Evolutionary conservation across 164 flowering plant species (phyloP).

Genomic region (Magnolia officinalis): DNA sequence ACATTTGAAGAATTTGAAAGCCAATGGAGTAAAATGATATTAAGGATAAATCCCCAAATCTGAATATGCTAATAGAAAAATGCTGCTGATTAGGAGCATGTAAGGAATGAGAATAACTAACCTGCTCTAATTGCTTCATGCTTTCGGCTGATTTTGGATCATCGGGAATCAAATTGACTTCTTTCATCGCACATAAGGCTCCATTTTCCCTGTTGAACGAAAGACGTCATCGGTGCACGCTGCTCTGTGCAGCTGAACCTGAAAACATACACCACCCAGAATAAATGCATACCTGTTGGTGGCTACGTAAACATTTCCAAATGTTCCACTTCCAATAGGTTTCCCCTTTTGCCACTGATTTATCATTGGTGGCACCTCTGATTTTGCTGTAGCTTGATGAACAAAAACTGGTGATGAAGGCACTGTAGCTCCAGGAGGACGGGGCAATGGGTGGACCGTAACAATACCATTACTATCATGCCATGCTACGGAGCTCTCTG

Average conservation of each 20-base stretch:
- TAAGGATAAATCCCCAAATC: background rate
- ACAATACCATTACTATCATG: slow-evolving; percentile 36
- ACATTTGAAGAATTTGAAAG: background rate
- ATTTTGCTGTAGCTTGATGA: slow-evolving; percentile 34
- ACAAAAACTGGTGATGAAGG: slow-evolving; percentile 31
- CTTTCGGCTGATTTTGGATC: slow-evolving; percentile 83
- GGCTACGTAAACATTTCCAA: slow-evolving; percentile 89
- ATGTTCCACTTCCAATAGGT: slow-evolving; percentile 95
- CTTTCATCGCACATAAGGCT: slow-evolving; percentile 96
- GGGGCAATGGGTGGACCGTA: slow-evolving; percentile 71
- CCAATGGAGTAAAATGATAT: background rate
- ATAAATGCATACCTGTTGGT: slow-evolving; percentile 53
- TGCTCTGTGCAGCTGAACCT: slow-evolving; percentile 1
- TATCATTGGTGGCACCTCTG: slow-evolving; percentile 37
- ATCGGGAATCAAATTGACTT: slow-evolving; percentile 75
- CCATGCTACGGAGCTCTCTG: slow-evolving; percentile 29
- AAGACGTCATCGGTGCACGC: background rate
- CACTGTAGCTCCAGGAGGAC: slow-evolving; percentile 62
- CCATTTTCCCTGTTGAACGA: slow-evolving; percentile 67
- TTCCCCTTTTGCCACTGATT: slow-evolving; percentile 83
- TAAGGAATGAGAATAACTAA: slow-evolving; percentile 11
- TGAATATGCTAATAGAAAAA: background rate
- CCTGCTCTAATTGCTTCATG: slow-evolving; percentile 91
- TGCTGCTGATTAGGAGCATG: background rate
- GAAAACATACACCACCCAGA: background rate